Base-by-base conservation (phyloP, 352 stramenopile species). In the Globisporangium ultimum region DNA sequence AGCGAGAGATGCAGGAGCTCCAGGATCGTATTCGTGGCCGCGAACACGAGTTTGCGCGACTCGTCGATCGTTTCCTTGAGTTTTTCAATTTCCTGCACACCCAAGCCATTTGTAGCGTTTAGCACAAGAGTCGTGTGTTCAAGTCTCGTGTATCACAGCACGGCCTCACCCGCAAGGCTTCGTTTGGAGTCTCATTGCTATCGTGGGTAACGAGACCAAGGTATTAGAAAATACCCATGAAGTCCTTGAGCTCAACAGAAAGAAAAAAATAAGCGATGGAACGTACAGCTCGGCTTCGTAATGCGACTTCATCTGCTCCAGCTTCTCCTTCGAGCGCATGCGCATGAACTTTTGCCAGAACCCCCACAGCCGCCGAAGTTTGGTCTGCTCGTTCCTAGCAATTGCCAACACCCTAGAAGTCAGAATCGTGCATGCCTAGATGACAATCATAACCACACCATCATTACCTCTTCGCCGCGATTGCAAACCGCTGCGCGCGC, bases 271-370 rank as follows among this genome's bases (percentile, higher is more conserved):
- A 36, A 6, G 28, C 49, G 9, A 15, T 2, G 4, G 9, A 36
- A 76, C 73, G 47, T 68, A 87, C 77, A 82, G 17, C 24, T 87
- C 74, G 14, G 83, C 66, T 54, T 91, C 81, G 45, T 84, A 84
- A 10, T 76, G 69, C 7, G 63, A 49, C 42, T 83, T 80, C 52
- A 81, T 62, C 17, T 87, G 71, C 5, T 80, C 68, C 0, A 82
- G 58, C 22, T 78, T 88, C 40, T 88, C 75, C 28, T 84, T 88
- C 2, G 53, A 50, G 18, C 68, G 64, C 55, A 81, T 73, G 1
- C 64, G 68, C 73, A 89, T 71, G 50, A 78, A 88, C 13, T 61
- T 76, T 41, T 79, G 64, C 79, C 79, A 91, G 13, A 53, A 67
- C 13, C 63, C 63, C 75, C 66, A 87, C 38, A 84, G 53, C 12